Evolutionary conservation across 805 yeast genomes (phyloP), one percentile per base, ranked within the genome.

Genomic region (Candida chilensis): DNA sequence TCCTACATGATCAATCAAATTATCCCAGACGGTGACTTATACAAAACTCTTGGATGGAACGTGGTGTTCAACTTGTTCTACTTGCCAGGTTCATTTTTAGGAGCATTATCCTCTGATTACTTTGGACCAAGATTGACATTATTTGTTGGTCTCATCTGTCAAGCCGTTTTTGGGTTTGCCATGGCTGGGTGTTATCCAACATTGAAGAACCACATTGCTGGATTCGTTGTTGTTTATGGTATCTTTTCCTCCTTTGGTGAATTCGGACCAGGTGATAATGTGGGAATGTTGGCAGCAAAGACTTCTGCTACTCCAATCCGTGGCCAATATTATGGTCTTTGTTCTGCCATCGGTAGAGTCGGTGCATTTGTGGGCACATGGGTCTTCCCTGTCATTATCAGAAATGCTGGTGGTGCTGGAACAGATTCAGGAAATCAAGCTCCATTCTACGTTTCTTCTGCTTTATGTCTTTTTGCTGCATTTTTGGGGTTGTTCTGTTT

Each of bases 311-410:
- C 95, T 7, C 78, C 95, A 16, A 71, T 87, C 33, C 78, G 96
- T 61, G 96, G 96, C 35, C 82, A 82, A 45, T 84, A 81, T 57
- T 88, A 88, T 50, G 92, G 92, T 45, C 66, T 86, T 42, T 90
- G 94, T 27, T 95, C 96, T 33, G 95, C 95, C 16, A 44, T 78
- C 32, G 96, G 95, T 47, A 88, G 87, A 54, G 63, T 85, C 36
- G 96, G 96, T 50, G 96, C 95, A 1, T 87, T 88, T 49, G 82
- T 78, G 18, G 96, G 96, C 33, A 78, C 92, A 27, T 86, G 78
- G 48, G 79, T 81, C 19, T 90, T 90, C 72, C 95, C 96, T 26
- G 71, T 75, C 29, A 79, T 88, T 46, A 76, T 78, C 39, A 62
- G 54, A 31, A 63, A 73, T 39, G 73, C 73, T 32, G 67, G 71